Conservation (phyloP, 805 yeast species). For the Schwanniomyces polymorphus region DNA sequence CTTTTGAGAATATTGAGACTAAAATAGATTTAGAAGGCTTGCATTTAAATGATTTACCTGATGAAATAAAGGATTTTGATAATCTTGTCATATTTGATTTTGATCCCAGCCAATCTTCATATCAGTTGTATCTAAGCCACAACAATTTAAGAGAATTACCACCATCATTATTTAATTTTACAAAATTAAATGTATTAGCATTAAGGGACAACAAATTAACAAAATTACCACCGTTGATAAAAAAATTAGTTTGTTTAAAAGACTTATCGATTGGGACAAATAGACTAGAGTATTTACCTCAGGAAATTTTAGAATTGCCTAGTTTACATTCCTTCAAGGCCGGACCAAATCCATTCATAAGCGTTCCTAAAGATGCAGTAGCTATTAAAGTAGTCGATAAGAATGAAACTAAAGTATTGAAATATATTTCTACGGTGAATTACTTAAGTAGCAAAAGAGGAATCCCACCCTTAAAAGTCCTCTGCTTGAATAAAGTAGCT, state of each 20-base stretch:
- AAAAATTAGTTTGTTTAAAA: constrained; percentile 39
- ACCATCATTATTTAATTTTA: constrained; percentile 50
- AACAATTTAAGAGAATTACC: constrained; percentile 50
- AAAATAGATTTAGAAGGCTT: constrained; percentile 49
- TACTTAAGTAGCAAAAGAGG: constrained; percentile 12
- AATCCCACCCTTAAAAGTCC: constrained; percentile 47
- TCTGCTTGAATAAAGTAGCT: constrained; percentile 50
- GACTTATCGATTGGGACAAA: constrained; percentile 55
- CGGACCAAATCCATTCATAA: constrained; percentile 51
- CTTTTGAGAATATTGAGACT: constrained; percentile 49
- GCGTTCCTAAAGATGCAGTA: constrained; percentile 26
- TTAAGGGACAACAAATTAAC: constrained; percentile 51
- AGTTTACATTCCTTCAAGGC: constrained; percentile 47
- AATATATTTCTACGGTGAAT: constrained; percentile 25
- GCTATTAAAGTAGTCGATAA: constrained; percentile 11
- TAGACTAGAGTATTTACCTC: constrained; percentile 51
- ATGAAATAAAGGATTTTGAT: constrained; percentile 57
- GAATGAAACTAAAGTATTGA: constrained; percentile 20
- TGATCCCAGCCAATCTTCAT: constrained; percentile 21
- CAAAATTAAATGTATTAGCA: constrained; percentile 51
- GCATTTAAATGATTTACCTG: constrained; percentile 51
- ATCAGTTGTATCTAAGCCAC: constrained; percentile 52
- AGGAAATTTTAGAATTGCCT: constrained; percentile 48
- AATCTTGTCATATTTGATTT: constrained; percentile 47
- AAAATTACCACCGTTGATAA: constrained; percentile 48